Evolutionary conservation across 495 filamentous ascomycete species (phyloP), one percentile per base, ranked within the genome.

Genomic region (Lasiosphaeris hirsuta): DNA sequence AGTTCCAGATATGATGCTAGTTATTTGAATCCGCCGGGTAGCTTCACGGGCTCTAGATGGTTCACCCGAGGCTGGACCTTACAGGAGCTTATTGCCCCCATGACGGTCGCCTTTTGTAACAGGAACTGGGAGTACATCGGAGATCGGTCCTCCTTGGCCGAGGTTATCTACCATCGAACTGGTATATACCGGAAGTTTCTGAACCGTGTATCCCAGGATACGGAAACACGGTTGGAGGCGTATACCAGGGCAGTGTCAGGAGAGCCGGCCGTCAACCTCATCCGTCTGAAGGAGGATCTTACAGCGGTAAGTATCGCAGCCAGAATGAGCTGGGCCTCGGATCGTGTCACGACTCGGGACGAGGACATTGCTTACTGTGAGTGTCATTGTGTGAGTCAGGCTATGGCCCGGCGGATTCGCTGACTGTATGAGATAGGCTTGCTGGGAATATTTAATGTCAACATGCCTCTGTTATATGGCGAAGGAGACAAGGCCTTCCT

Each of bases 1-100:
- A 50, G 7, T 37, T 23, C n/a, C 15, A 7, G 5, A n/a, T n/a
- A n/a, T n/a, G n/a, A n/a, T n/a, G n/a, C n/a, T n/a, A n/a, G n/a
- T n/a, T n/a, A n/a, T n/a, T n/a, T n/a, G n/a, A n/a, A n/a, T n/a
- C n/a, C n/a, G n/a, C n/a, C n/a, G n/a, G n/a, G n/a, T n/a, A n/a
- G n/a, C n/a, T n/a, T n/a, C n/a, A n/a, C n/a, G n/a, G n/a, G n/a
- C 4, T 46, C 0, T 52, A 18, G 63, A 15, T 77, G 74, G 73
- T 75, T 72, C 18, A 68, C 57, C 0, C 43, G 72, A 4, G 73
- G 73, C 1, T 76, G 71, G 73, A 77, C 73, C 4, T 57, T 79
- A 1, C 69, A 78, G 38, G 74, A 78, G 49, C 60, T 77, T 0
- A 56, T 77, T 9, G 75, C 76, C 0, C 74, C 74, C 0, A 7